A percentile compares a stretch with the other conserved stretches of the same genome.
Evolutionary conservation across 176 grass and related monocot genomes (phyloP).

Genomic region (Oryza glumipatula): DNA sequence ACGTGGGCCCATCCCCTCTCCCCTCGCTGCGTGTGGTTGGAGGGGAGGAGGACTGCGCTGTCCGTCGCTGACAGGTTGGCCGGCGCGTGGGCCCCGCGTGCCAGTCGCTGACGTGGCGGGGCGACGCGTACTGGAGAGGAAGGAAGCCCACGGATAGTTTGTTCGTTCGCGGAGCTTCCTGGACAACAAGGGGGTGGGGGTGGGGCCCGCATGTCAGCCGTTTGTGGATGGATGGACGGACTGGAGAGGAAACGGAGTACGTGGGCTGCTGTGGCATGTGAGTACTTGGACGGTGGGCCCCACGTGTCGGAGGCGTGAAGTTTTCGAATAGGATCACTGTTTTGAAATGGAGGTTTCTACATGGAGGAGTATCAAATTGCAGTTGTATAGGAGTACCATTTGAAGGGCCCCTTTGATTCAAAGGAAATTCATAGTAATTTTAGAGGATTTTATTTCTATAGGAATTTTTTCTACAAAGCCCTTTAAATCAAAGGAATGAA

Average conservation of each 20-base stretch:
- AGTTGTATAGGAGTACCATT: too few relatives aligned
- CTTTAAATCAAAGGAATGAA: too few relatives aligned
- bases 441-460: too few relatives aligned
- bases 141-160: background rate
- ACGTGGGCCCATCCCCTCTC: constrained; percentile 26
- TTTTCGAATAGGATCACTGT: too few relatives aligned
- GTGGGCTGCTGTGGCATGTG: background rate
- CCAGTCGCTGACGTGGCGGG: background rate
- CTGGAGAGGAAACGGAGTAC: background rate
- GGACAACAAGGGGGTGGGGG: too few relatives aligned
- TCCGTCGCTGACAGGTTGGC: constrained; percentile 28
- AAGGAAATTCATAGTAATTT: too few relatives aligned
- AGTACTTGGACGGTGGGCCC: background rate
- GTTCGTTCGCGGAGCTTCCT: background rate
- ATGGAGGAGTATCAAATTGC: too few relatives aligned
- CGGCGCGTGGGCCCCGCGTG: background rate
- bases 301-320: too few relatives aligned
- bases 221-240: background rate
- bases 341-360: too few relatives aligned
- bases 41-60: background rate
- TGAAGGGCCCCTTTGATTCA: too few relatives aligned
- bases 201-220: constrained; percentile 20
- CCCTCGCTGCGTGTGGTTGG: background rate
- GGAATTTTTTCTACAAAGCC: too few relatives aligned
- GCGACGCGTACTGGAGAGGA: background rate